phyloP scores from a whole-genome alignment of 192 early-diverging fungal genomes.

The Geosiphon pyriformis region DNA sequence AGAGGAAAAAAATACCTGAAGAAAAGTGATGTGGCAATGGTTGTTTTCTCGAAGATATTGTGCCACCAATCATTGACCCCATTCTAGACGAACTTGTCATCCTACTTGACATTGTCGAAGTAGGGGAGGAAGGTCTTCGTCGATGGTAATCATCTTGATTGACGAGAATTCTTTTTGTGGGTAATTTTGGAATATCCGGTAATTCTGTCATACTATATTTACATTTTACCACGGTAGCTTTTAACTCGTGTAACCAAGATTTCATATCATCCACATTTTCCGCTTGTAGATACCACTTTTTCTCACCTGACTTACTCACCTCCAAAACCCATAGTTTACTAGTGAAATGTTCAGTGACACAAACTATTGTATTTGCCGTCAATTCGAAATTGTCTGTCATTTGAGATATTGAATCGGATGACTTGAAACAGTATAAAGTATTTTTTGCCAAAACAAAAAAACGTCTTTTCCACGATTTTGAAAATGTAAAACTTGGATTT shows the following conservation, averaged over 20 bases:
- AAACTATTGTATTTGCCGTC: slow-evolving; percentile 34
- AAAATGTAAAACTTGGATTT: slow-evolving; percentile 32
- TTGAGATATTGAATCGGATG: slow-evolving; percentile 28
- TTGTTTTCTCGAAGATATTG: too few relatives aligned
- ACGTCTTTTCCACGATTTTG: slow-evolving; percentile 39
- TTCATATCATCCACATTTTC: slow-evolving; percentile 37
- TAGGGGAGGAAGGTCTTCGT: not conserved
- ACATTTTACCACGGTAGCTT: slow-evolving; percentile 31
- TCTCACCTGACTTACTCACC: slow-evolving; percentile 32
- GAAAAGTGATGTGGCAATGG: too few relatives aligned
- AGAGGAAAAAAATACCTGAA: too few relatives aligned
- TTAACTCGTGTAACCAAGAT: slow-evolving; percentile 34
- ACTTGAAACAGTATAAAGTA: slow-evolving; percentile 41
- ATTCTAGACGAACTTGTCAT: not conserved
- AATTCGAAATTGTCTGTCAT: slow-evolving; percentile 33
- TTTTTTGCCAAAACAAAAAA: slow-evolving; percentile 34
- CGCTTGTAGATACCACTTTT: slow-evolving; percentile 39
- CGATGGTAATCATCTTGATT: not conserved
- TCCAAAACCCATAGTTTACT: slow-evolving; percentile 37
- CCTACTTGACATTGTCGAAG: too few relatives aligned
- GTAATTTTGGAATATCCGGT: slow-evolving; percentile 17
- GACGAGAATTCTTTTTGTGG: not conserved
- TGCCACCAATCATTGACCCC: not conserved
- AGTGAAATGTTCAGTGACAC: slow-evolving; percentile 39
- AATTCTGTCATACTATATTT: slow-evolving; percentile 1